phyloP scores from a whole-genome alignment of 2,329 filamentous ascomycete species.

The Colletotrichum paranaense region DNA sequence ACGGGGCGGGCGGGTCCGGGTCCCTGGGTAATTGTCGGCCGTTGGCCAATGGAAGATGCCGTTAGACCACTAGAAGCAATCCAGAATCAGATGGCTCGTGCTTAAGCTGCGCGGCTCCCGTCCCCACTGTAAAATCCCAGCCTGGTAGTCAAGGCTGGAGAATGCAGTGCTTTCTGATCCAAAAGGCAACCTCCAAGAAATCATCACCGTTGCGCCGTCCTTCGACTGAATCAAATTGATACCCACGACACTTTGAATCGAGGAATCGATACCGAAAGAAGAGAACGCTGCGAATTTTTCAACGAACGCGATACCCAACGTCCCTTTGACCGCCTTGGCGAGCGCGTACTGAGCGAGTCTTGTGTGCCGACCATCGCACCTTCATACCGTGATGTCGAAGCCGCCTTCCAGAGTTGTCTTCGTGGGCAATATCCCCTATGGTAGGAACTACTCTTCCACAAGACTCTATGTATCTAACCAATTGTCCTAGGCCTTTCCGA shows the following conservation, averaged over 20 bases:
- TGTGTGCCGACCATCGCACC: not conserved
- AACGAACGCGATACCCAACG: not conserved
- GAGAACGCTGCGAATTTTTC: no score
- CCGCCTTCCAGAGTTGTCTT: conserved; percentile 84
- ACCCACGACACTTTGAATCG: not conserved
- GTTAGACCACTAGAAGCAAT: not conserved
- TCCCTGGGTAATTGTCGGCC: conserved; percentile 27
- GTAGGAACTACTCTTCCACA: conserved; percentile 51
- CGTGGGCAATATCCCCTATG: conserved; percentile 88
- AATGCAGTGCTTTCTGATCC: not conserved
- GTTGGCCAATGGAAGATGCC: conserved; percentile 30
- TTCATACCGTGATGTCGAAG: conserved; percentile 73
- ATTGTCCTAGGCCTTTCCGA: conserved; percentile 81
- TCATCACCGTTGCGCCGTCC: not conserved
- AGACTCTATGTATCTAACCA: not conserved
- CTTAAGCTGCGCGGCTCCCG: conserved; percentile 22
- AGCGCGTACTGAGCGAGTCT: not conserved
- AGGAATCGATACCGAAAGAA: not conserved
- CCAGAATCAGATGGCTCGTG: conserved; percentile 19
- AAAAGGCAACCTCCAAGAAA: not conserved
- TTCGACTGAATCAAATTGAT: not conserved
- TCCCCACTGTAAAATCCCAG: conserved; percentile 34
- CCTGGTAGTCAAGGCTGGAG: conserved; percentile 29
- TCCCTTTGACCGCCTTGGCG: not conserved
- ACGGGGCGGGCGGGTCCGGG: conserved; percentile 11